Evolutionary conservation across 345 rosid genomes (phyloP), one percentile per base, ranked within the genome.

Genomic region (Orychophragmus violaceus): DNA sequence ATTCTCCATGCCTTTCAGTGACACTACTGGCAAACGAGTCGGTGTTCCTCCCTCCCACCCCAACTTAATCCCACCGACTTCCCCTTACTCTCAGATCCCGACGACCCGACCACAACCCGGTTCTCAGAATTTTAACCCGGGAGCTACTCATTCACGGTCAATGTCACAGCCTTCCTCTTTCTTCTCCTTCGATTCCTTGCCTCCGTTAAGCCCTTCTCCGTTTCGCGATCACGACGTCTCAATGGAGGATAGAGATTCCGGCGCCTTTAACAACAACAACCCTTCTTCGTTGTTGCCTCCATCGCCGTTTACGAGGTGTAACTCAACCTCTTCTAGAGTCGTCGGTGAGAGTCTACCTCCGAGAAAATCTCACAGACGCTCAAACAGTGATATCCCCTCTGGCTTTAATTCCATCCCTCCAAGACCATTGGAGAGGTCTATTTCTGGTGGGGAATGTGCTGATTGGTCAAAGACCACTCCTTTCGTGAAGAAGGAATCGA

Each of bases 21-120:
- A 82, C 29, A 27, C 58, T 66, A 54, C 51, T n/a, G n/a, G n/a
- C 46, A 90, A 80, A 72, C 84, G 90, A 79, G 79, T 67, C 16
- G 95, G 96, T 11, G 84, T 90, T 4, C 97, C 98, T 42, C 98
- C 98, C 13, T 85, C 98, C 2, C 91, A 85, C 64, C 96, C 96
- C 5, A 83, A 77, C 77, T 89, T 83, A 71, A 81, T 87, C 78
- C 90, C 96, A 23, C 98, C 95, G 37, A 80, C 92, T 69, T 88
- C 97, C 0, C 99, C 96, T 0, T 88, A 74, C 69, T 88, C 99
- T 23, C 88, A 88, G 90, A 86, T 90, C 87, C 91, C 82, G 2
- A 33, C 60, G 14, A 85, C 74, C 76, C 92, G 52, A 3, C 72
- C 71, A 70, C 87, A 75, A 70, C 60, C 78, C 80, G 79, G 81